Conservation (phyloP, 2,329 filamentous ascomycete species). For the Fusarium anthophilum region DNA sequence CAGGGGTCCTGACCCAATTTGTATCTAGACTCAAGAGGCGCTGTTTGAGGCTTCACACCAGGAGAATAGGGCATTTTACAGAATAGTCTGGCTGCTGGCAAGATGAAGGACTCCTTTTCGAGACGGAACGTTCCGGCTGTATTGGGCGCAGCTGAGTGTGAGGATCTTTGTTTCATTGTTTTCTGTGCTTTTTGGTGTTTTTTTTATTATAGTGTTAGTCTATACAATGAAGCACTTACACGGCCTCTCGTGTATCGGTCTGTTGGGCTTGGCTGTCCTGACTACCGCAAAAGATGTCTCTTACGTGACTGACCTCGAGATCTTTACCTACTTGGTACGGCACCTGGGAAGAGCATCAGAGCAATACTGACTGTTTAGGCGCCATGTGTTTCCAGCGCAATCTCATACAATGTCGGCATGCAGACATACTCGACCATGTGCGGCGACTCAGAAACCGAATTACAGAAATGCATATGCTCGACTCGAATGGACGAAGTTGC, state of each 20-base stretch:
- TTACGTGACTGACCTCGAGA: conserved; percentile 56
- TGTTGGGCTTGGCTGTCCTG: conserved; percentile 11
- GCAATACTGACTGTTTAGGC: conserved; percentile 49
- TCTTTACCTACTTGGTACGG: conserved; percentile 54
- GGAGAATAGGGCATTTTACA: conserved; percentile 17
- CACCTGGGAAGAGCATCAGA: neutral
- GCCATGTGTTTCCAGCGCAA: conserved; percentile 58
- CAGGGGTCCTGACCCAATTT: conserved; percentile 36
- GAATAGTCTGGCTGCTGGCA: neutral
- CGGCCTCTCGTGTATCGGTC: conserved; percentile 10
- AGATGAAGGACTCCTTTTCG: conserved; percentile 9
- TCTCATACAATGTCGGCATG: conserved; percentile 55
- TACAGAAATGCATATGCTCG: conserved; percentile 64
- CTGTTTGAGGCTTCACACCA: conserved; percentile 27
- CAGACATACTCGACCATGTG: conserved; percentile 55
- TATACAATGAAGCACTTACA: conserved; percentile 36
- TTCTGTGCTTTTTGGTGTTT: neutral
- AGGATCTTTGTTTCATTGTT: neutral
- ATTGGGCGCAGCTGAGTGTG: conserved; percentile 5
- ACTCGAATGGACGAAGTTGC: conserved; percentile 53
- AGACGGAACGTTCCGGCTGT: conserved; percentile 4
- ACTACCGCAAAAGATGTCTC: conserved; percentile 43
- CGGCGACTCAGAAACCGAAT: conserved; percentile 52
- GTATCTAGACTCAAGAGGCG: conserved; percentile 33
- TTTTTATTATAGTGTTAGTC: neutral